Percentiles rank a stretch among this genome's conserved stretches.
Evolutionary conservation across 2,329 filamentous ascomycete species (phyloP).

Genomic region (Botrytis squamosa): DNA sequence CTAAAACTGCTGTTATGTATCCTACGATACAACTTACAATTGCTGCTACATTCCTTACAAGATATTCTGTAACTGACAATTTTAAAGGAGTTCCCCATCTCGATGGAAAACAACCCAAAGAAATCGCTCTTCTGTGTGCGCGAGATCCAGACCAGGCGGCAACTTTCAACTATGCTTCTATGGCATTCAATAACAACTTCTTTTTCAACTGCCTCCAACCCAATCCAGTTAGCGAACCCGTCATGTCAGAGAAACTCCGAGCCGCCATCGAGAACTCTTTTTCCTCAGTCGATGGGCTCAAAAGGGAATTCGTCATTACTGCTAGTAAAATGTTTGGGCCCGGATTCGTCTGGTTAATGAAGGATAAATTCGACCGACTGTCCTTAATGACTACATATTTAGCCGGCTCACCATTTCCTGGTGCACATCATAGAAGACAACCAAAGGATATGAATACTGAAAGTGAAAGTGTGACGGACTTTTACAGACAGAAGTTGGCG

Average conservation of each 20-base stretch:
- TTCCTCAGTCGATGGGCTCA: constrained; percentile 78
- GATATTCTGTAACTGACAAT: not conserved
- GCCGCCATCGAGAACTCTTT: constrained; percentile 67
- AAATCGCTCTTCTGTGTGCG: constrained; percentile 71
- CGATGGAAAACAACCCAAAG: constrained; percentile 46
- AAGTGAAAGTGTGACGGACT: constrained; percentile 41
- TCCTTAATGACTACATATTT: constrained; percentile 86
- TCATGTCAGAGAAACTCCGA: constrained; percentile 56
- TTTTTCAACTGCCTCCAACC: constrained; percentile 66
- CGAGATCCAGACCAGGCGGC: constrained; percentile 75
- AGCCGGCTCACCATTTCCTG: constrained; percentile 83
- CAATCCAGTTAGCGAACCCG: constrained; percentile 39
- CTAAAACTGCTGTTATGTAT: not conserved
- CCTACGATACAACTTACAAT: not conserved
- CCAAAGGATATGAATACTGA: constrained; percentile 67
- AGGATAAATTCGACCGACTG: constrained; percentile 46
- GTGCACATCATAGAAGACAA: constrained; percentile 74
- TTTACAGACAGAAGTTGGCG: constrained; percentile 42
- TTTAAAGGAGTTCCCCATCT: not conserved
- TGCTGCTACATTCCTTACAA: not conserved
- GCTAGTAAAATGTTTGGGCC: constrained; percentile 93
- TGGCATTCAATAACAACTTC: constrained; percentile 88
- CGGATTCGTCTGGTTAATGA: constrained; percentile 93
- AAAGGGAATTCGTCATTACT: constrained; percentile 74
- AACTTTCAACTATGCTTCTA: constrained; percentile 93